A percentile compares a stretch with the other conserved stretches of the same genome.
Evolutionary conservation across 257 asterid genomes (phyloP).

Genomic region (Apocynum venetum): DNA sequence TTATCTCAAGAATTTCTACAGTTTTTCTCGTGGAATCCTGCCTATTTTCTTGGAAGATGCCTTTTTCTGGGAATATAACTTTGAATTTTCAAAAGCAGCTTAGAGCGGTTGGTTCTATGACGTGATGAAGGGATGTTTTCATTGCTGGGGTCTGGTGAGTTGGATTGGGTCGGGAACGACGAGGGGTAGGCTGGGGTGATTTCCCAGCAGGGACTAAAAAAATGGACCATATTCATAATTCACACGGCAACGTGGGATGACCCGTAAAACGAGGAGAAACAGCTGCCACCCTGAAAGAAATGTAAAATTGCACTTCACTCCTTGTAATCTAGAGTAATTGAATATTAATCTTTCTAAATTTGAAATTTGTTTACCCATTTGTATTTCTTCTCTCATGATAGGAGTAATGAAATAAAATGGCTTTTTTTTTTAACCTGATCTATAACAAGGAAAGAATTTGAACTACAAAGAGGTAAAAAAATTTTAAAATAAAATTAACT

Average conservation of each 20-base stretch:
- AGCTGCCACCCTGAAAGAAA: too few species aligned
- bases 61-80: slow-evolving; percentile 4
- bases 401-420: too few species aligned
- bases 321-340: neutral
- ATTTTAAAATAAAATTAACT: too few species aligned
- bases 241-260: neutral
- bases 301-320: neutral
- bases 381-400: too few species aligned
- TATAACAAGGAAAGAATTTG: too few species aligned
- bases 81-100: neutral
- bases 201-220: neutral
- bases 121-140: neutral
- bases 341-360: too few species aligned
- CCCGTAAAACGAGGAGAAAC: neutral
- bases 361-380: too few species aligned
- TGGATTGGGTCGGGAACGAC: neutral
- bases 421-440: too few species aligned
- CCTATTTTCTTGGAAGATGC: slow-evolving; percentile 10
- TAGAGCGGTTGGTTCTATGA: neutral
- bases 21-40: neutral
- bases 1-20: neutral
- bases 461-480: too few species aligned
- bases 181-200: neutral
- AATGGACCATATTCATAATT: neutral
- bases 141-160: too few species aligned